These are phyloP conservation scores for Podaxis carcinomalis DNA, from an alignment of 768 basidiomycete genomes.

Conservation along the genomic window DNA sequence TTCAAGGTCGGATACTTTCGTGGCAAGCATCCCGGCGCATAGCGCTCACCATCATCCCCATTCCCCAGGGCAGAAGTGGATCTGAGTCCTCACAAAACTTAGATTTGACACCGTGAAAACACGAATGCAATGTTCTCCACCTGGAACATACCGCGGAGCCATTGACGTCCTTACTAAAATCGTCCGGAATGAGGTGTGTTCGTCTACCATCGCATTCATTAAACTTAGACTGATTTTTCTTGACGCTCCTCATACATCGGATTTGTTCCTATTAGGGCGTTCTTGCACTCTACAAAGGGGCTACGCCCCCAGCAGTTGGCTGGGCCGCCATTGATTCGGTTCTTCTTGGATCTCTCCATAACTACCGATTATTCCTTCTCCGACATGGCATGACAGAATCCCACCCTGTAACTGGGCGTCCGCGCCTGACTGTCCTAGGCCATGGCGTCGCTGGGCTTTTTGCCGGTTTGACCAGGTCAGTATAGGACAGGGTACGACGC, in stretches of 20 bases:
- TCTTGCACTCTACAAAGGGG: constrained; percentile 70
- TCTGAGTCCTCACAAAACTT: constrained; percentile 8
- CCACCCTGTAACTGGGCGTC: constrained; percentile 35
- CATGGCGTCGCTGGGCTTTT: constrained; percentile 66
- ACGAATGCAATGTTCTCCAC: constrained; percentile 63
- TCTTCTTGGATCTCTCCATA: constrained; percentile 65
- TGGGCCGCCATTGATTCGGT: constrained; percentile 74
- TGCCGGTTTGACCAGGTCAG: constrained; percentile 67
- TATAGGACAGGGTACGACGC: neutral
- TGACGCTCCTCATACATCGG: neutral
- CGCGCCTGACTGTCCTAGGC: constrained; percentile 56
- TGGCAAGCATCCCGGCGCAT: neutral
- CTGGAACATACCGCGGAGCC: constrained; percentile 59
- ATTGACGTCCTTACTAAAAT: constrained; percentile 55
- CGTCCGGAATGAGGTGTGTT: constrained; percentile 54
- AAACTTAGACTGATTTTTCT: neutral
- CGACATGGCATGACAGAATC: constrained; percentile 50
- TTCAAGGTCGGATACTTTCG: constrained; percentile 7
- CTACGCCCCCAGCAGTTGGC: constrained; percentile 66
- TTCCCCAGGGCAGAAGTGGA: constrained; percentile 5
- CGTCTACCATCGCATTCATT: neutral
- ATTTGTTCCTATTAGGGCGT: constrained; percentile 37
- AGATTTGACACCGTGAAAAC: constrained; percentile 76
- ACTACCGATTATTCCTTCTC: constrained; percentile 61
- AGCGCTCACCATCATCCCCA: neutral